Evolutionary conservation across 805 yeast genomes (phyloP).

Genomic region (Saccharomycopsis babjevae): DNA sequence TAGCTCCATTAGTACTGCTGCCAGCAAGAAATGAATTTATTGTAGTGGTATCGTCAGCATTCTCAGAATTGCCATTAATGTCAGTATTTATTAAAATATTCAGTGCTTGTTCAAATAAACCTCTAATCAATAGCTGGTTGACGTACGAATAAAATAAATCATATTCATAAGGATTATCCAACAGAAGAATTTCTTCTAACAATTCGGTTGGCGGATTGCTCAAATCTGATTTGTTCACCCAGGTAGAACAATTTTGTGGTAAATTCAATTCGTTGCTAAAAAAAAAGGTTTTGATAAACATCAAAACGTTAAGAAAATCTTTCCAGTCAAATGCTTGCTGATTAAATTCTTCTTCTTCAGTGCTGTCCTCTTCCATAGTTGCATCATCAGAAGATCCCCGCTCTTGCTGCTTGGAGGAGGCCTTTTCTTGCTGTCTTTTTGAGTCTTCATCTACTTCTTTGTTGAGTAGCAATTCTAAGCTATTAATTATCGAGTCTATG

Average conservation of each 20-base stretch:
- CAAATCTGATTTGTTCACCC: conserved; percentile 65
- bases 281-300: conserved; percentile 45
- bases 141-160: conserved; percentile 55
- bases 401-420: not conserved
- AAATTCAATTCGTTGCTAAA: conserved; percentile 34
- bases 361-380: not conserved
- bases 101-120: conserved; percentile 47
- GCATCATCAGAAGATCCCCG: not conserved
- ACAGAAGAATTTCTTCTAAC: conserved; percentile 34
- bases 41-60: not conserved
- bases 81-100: conserved; percentile 34
- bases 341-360: not conserved
- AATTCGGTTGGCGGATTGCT: conserved; percentile 44
- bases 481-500: conserved; percentile 12
- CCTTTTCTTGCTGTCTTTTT: not conserved
- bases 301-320: conserved; percentile 42
- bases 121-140: conserved; percentile 48
- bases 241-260: conserved; percentile 38
- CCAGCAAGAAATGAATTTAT: conserved; percentile 30
- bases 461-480: conserved; percentile 18
- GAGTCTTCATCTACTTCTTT: conserved; percentile 10
- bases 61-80: not conserved
- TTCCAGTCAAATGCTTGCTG: conserved; percentile 30
- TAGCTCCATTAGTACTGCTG: conserved; percentile 10
- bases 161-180: conserved; percentile 37